These are phyloP conservation scores for Zopfochytrium polystomum DNA, from an alignment of 371 early-diverging fungal genomes.

Conservation along the genomic window DNA sequence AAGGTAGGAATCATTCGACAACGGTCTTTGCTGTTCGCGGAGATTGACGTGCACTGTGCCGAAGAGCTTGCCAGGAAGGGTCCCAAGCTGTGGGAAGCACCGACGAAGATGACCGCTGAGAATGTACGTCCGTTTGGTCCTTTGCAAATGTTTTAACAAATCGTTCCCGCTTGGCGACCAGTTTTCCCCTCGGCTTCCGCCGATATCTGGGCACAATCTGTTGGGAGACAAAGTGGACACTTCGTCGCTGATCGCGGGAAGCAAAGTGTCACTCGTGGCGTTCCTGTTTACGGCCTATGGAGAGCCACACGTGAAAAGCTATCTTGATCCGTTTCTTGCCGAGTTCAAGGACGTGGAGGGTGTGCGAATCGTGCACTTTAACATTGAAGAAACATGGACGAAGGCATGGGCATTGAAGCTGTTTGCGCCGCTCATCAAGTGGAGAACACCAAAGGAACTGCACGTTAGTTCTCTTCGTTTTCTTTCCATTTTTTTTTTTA, in stretches of 20 bases:
- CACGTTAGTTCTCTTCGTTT: slow-evolving; percentile 34
- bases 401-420: slow-evolving; percentile 25
- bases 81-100: slow-evolving; percentile 68
- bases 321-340: slow-evolving; percentile 51
- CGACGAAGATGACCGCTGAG: slow-evolving; percentile 45
- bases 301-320: slow-evolving; percentile 62
- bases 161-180: neutral
- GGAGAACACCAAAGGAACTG: slow-evolving; percentile 54
- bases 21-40: too few relatives aligned
- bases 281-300: slow-evolving; percentile 71
- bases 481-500: neutral
- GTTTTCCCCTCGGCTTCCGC: too few relatives aligned
- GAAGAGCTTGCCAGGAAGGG: slow-evolving; percentile 61
- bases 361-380: slow-evolving; percentile 28
- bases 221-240: slow-evolving; percentile 55
- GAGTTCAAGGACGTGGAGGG: slow-evolving; percentile 34
- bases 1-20: too few relatives aligned
- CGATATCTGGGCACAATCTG: slow-evolving; percentile 59
- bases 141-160: neutral
- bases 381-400: slow-evolving; percentile 25
- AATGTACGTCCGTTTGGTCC: slow-evolving; percentile 34
- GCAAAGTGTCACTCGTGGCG: slow-evolving; percentile 59
- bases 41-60: too few relatives aligned
- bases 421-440: slow-evolving; percentile 51
- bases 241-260: slow-evolving; percentile 51